Base-by-base conservation (phyloP, 2,329 filamentous ascomycete species). In the Epichloe gansuensis region DNA sequence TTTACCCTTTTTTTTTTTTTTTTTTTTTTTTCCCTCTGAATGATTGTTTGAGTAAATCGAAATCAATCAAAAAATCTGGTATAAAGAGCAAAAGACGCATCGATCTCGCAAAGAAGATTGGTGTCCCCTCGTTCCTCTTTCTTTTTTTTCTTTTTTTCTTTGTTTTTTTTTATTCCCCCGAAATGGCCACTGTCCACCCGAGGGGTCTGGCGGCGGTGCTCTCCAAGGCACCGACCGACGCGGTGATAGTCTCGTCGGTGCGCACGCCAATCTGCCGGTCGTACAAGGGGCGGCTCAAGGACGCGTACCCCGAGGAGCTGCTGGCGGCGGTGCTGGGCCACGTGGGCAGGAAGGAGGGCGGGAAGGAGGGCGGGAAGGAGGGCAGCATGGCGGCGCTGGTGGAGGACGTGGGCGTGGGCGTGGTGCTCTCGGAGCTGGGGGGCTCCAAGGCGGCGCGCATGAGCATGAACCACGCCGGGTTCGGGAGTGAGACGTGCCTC, bases 371-470 rank as follows among this genome's bases (percentile, higher is more conserved):
- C 17, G 17, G 17, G 17, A 17, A 17, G 17, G 17, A 17, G 17
- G 2, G 17, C 17, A 78, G 87, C 60, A 81, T 86, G 0, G 69
- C 77, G 3, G 70, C 76, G 46, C 81, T 91, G 57, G 56, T 65
- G 27, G 76, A 94, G 60, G 91, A 96, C 63, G 80, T 96, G 3
- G 84, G 83, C 56, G 83, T 96, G 52, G 91, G 90, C 58, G 89
- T 89, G 36, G 90, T 96, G 4, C 81, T 96, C 51, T 89, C 88
- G 31, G 89, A 95, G 68, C 84, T 96, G 13, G 90, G 90, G 90
- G 90, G 90, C 53, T 84, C 80, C 59, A 96, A 96, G 74, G 89
- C 89, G 0, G 89, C 86, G 1, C 86, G 90, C 57, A 95, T 94
- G 87, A 89, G 89, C 44, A 80, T 91, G 60, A 85, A 89, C 69